Conservation (phyloP, 768 basidiomycete species). For the Mycena epipterygia region DNA sequence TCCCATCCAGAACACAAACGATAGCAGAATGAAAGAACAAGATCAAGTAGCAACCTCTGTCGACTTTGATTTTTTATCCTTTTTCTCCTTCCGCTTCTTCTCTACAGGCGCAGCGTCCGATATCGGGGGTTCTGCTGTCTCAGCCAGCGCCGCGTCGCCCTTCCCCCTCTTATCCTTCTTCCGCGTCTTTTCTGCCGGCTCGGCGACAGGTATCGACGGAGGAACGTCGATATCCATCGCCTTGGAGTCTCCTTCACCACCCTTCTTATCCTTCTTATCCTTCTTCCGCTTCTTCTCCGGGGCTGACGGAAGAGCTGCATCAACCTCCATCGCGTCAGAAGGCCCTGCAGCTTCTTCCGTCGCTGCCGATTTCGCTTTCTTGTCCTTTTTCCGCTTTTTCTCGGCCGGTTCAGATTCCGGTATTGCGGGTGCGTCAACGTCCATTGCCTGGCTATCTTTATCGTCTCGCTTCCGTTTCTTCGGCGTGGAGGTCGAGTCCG, state of each 20-base stretch:
- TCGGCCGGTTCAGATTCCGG: slow-evolving; percentile 40
- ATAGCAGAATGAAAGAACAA: background rate
- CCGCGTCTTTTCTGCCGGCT: slow-evolving; percentile 46
- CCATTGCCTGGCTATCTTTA: slow-evolving; percentile 22
- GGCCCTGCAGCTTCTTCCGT: background rate
- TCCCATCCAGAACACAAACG: background rate
- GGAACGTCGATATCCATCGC: slow-evolving; percentile 33
- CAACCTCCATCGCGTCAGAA: background rate
- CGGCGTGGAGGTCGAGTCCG: slow-evolving; percentile 5
- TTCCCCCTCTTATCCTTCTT: slow-evolving; percentile 46
- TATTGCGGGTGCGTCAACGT: slow-evolving; percentile 33
- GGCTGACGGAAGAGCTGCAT: background rate
- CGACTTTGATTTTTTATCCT: slow-evolving; percentile 35
- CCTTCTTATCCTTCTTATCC: slow-evolving; percentile 41
- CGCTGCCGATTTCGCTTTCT: slow-evolving; percentile 34
- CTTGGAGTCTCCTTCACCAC: slow-evolving; percentile 9
- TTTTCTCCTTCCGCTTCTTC: slow-evolving; percentile 33
- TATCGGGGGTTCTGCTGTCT: background rate
- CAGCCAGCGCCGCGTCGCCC: slow-evolving; percentile 4
- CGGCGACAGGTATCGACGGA: slow-evolving; percentile 35
- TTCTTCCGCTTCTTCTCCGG: slow-evolving; percentile 50
- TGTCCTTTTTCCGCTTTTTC: slow-evolving; percentile 51
- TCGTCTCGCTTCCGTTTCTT: slow-evolving; percentile 33
- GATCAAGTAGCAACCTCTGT: slow-evolving; percentile 18
- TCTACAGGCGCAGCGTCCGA: slow-evolving; percentile 20